Conservation (phyloP, 2,329 filamentous ascomycete genomes). For the Thelonectria blattea region DNA sequence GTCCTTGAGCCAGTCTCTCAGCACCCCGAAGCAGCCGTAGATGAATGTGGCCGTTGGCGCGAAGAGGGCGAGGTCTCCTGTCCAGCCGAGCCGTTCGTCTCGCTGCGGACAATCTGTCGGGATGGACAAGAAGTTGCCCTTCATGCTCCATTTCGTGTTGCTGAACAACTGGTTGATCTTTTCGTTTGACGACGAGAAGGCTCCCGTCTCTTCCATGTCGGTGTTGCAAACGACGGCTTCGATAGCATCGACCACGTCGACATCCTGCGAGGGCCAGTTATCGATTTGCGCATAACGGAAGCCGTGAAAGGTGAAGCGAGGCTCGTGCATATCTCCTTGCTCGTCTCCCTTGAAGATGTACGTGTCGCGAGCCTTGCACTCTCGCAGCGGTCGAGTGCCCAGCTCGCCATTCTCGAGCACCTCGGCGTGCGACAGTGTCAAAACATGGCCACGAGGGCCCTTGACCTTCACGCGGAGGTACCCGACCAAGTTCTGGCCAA, state of each 20-base stretch:
- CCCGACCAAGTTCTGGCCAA: conserved; percentile 65
- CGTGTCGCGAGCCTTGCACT: conserved; percentile 23
- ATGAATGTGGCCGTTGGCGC: conserved; percentile 58
- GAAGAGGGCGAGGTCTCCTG: conserved; percentile 58
- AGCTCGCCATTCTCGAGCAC: conserved; percentile 58
- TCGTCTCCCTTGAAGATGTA: conserved; percentile 24
- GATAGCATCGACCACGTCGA: conserved; percentile 28
- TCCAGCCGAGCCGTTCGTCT: conserved; percentile 61
- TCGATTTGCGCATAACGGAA: conserved; percentile 59
- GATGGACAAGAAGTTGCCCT: conserved; percentile 61
- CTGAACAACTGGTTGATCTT: conserved; percentile 59
- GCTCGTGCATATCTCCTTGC: conserved; percentile 45
- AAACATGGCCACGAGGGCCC: conserved; percentile 46
- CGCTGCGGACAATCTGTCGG: conserved; percentile 63
- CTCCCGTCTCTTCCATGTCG: conserved; percentile 58
- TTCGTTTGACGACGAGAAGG: conserved; percentile 56
- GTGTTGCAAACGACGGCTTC: conserved; percentile 53
- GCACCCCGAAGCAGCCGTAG: conserved; percentile 57
- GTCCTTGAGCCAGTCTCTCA: conserved; percentile 41
- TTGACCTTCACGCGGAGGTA: conserved; percentile 49
- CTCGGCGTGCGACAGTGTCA: conserved; percentile 60
- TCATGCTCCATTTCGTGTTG: conserved; percentile 61
- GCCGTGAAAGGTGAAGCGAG: conserved; percentile 60
- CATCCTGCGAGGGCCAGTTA: conserved; percentile 45
- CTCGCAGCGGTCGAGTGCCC: conserved; percentile 34